phyloP scores from a whole-genome alignment of 1,284 basidiomycete species.

The Abortiporus biennis region DNA sequence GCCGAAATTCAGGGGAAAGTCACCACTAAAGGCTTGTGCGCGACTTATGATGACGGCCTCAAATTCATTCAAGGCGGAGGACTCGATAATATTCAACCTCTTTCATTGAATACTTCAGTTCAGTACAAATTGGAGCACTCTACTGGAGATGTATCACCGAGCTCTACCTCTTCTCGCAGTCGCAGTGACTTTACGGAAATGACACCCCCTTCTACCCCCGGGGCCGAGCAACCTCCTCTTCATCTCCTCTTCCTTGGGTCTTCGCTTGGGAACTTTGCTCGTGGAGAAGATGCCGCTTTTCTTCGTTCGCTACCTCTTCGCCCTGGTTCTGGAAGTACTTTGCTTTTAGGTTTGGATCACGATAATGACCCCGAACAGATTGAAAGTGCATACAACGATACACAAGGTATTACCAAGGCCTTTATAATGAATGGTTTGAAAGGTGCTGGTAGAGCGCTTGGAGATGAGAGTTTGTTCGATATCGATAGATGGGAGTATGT shows the following conservation, averaged over 20 bases:
- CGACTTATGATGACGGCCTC: constrained; percentile 83
- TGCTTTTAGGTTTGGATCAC: constrained; percentile 83
- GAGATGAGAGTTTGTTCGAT: constrained; percentile 56
- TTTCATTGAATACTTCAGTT: constrained; percentile 13
- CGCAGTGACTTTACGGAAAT: constrained; percentile 20
- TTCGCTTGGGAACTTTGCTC: constrained; percentile 89
- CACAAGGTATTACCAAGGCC: constrained; percentile 65
- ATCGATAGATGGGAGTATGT: constrained; percentile 81
- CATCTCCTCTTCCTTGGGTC: constrained; percentile 94
- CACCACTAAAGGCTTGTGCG: constrained; percentile 77
- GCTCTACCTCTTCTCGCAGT: constrained; percentile 21
- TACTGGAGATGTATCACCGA: constrained; percentile 25
- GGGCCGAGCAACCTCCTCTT: constrained; percentile 39
- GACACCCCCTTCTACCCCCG: constrained; percentile 35
- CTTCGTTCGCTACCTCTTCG: constrained; percentile 77
- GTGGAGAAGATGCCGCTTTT: constrained; percentile 70
- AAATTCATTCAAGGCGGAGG: constrained; percentile 60
- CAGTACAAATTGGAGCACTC: constrained; percentile 15
- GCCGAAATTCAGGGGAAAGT: constrained; percentile 64
- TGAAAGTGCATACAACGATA: constrained; percentile 82
- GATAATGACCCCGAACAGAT: constrained; percentile 64
- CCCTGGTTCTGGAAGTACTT: constrained; percentile 62
- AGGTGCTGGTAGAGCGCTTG: constrained; percentile 53
- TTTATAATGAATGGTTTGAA: constrained; percentile 93
- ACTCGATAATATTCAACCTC: constrained; percentile 29